Conservation (phyloP, 2,329 filamentous ascomycete genomes). For the Cercospora berteroae region DNA sequence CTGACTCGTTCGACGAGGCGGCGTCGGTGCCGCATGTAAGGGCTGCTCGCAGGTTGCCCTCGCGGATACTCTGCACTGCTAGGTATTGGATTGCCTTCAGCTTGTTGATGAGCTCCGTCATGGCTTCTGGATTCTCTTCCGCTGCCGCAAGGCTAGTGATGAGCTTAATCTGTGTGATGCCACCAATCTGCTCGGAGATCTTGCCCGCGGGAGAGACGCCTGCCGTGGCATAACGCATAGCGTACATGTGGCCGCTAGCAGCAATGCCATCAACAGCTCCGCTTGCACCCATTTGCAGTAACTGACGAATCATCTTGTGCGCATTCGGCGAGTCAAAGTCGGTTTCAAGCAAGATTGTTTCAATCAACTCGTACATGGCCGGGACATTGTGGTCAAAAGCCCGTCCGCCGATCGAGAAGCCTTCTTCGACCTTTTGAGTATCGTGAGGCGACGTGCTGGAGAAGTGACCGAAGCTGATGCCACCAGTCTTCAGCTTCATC, state of each 20-base stretch:
- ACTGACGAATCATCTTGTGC: conserved; percentile 76
- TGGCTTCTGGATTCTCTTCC: conserved; percentile 70
- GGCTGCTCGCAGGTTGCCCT: conserved; percentile 69
- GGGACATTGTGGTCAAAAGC: conserved; percentile 87
- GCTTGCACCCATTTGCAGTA: conserved; percentile 82
- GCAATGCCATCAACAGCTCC: conserved; percentile 90
- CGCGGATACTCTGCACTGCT: conserved; percentile 60
- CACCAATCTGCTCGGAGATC: conserved; percentile 78
- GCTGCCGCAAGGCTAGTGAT: conserved; percentile 75
- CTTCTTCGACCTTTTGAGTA: conserved; percentile 70
- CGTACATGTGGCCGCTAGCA: conserved; percentile 83
- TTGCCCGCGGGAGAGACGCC: conserved; percentile 70
- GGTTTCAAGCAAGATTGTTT: conserved; percentile 77
- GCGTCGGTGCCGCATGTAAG: conserved; percentile 82
- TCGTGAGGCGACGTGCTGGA: conserved; percentile 74
- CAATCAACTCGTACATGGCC: conserved; percentile 83
- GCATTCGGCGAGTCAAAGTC: conserved; percentile 84
- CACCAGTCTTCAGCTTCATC: conserved; percentile 94
- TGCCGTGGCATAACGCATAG: conserved; percentile 78
- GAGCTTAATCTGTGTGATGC: conserved; percentile 85
- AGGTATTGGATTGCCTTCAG: conserved; percentile 81
- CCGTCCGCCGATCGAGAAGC: conserved; percentile 79
- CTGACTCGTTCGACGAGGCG: conserved; percentile 65
- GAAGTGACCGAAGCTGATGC: conserved; percentile 80
- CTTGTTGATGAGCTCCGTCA: conserved; percentile 57